Conservation (phyloP, 2,329 filamentous ascomycete genomes). For the Colletotrichum brevisporum region DNA sequence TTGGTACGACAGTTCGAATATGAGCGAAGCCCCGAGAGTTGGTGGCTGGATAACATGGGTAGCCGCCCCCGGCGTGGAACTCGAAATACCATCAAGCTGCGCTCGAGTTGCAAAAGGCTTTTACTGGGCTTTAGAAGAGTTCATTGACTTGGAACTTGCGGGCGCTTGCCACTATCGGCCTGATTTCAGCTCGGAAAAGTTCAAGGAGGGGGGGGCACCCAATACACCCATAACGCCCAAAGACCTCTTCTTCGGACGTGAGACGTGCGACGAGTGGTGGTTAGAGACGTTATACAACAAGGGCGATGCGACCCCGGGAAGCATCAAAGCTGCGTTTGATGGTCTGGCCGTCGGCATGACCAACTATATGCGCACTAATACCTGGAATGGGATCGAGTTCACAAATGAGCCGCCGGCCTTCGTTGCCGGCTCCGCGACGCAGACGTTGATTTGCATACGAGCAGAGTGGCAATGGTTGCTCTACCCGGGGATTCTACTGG, state of each 20-base stretch:
- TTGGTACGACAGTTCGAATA: conserved; percentile 1
- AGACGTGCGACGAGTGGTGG: not conserved
- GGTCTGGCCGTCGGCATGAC: not conserved
- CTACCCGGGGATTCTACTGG: not conserved
- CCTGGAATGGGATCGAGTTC: not conserved
- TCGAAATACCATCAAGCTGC: too few species aligned
- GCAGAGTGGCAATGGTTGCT: not conserved
- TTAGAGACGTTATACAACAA: not conserved
- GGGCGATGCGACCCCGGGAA: not conserved
- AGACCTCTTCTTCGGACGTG: not conserved
- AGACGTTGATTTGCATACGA: not conserved
- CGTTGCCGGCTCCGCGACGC: not conserved
- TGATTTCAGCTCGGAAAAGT: too few species aligned
- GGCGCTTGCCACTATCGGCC: too few species aligned
- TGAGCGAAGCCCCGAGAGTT: not conserved
- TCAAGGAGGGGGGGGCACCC: too few species aligned
- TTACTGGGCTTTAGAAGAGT: too few species aligned
- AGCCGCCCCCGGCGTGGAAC: too few species aligned
- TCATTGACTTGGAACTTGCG: too few species aligned
- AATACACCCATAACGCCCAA: too few species aligned
- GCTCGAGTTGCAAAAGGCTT: too few species aligned
- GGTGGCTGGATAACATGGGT: not conserved
- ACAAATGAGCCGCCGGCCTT: not conserved
- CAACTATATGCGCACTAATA: not conserved
- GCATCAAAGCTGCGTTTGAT: not conserved